Evolutionary conservation across 768 basidiomycete species (phyloP).

Genomic region (Cystobasidium onofrii): DNA sequence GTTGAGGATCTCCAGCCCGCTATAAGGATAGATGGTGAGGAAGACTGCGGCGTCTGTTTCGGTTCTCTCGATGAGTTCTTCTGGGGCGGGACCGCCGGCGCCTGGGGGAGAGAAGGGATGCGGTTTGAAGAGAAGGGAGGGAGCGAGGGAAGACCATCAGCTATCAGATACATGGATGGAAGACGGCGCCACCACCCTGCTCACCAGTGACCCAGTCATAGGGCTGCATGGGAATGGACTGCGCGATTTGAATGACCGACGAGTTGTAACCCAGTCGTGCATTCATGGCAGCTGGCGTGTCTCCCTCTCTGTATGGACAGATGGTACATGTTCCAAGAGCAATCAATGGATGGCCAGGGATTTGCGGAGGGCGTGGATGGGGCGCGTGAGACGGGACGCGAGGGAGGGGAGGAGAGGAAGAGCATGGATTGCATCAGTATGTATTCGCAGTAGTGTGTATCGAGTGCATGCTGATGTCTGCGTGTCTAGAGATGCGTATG

Average conservation of each 20-base stretch:
- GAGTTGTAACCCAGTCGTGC: conserved; percentile 37
- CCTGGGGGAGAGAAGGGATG: conserved; percentile 32
- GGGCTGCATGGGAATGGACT: conserved; percentile 39
- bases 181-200: not conserved
- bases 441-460: too few relatives aligned
- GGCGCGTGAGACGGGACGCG: too few relatives aligned
- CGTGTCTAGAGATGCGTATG: not conserved
- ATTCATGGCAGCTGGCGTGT: conserved; percentile 39
- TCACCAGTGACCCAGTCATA: conserved; percentile 39
- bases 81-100: conserved; percentile 41
- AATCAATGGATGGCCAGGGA: too few relatives aligned
- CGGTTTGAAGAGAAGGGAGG: not conserved
- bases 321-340: too few relatives aligned
- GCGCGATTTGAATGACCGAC: conserved; percentile 41
- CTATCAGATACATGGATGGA: not conserved
- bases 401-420: too few relatives aligned
- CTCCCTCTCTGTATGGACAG: conserved; percentile 33
- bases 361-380: too few relatives aligned
- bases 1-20: conserved; percentile 35
- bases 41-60: conserved; percentile 42
- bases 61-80: conserved; percentile 40
- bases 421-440: not conserved
- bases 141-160: not conserved
- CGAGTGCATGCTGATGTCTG: not conserved
- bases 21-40: conserved; percentile 42